Conservation (phyloP, 1,139 yeast species). For the Waltiozyma solani region DNA sequence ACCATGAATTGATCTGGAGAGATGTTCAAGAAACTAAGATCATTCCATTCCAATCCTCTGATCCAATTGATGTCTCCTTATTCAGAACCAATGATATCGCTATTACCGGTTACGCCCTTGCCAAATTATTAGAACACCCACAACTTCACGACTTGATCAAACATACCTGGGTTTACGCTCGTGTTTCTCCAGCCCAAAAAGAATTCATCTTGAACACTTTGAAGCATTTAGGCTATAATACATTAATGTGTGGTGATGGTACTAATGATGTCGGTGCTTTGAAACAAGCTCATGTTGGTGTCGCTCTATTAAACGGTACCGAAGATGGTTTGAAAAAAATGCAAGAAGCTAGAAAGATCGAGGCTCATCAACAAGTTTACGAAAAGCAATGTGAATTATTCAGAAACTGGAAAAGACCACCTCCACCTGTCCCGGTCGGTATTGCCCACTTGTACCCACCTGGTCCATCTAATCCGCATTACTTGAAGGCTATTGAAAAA, state of each 20-base stretch:
- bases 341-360: conserved; percentile 69
- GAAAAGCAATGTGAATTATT: conserved; percentile 77
- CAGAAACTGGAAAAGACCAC: conserved; percentile 71
- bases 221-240: conserved; percentile 83
- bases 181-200: conserved; percentile 95
- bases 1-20: conserved; percentile 71
- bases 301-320: conserved; percentile 93
- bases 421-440: conserved; percentile 73
- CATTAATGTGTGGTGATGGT: conserved; percentile 99
- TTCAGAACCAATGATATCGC: conserved; percentile 76
- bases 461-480: conserved; percentile 85
- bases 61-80: conserved; percentile 44
- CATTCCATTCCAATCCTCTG: conserved; percentile 58
- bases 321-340: conserved; percentile 89
- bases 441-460: conserved; percentile 97
- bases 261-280: conserved; percentile 99
- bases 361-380: conserved; percentile 57
- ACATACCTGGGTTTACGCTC: conserved; percentile 94
- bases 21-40: conserved; percentile 67
- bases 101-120: conserved; percentile 87
- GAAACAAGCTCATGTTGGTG: conserved; percentile 97
- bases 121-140: conserved; percentile 48
- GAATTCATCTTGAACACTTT: conserved; percentile 79
- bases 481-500: conserved; percentile 74
- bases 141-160: conserved; percentile 67